Base-by-base conservation (phyloP, 2,329 filamentous ascomycete species). In the Colletotrichum sp. region DNA sequence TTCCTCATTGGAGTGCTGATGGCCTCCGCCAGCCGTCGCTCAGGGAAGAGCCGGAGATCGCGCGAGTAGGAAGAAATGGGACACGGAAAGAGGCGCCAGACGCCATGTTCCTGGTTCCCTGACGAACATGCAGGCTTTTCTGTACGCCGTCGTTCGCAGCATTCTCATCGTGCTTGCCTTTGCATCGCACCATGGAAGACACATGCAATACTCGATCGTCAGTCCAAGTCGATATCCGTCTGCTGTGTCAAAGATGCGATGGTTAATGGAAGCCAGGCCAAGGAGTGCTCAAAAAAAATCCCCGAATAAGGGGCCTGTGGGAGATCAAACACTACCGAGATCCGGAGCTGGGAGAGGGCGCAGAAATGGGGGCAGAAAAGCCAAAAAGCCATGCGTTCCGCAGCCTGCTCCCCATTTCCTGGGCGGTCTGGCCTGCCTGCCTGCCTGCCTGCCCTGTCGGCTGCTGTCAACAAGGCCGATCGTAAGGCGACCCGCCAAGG, bases 291-390 rank as follows among this genome's bases (percentile, higher is more conserved):
- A 16, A 72, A 36, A 30, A 71, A 30, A 71, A 48, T 10, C 64
- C 70, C 74, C 58, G 36, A 58, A 48, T 15, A 39, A 13, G 32
- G 43, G 62, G 64, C 48, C 70, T 65, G 32, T 25, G 55, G 70
- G 70, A 76, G 74, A 74, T 76, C 74, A 76, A 76, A 76, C 70
- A 64, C 70, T 73, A 64, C 70, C 74, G 74, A 76, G 56, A 73
- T 65, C 70, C 74, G 70, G 32, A 64, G 74, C 64, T 74, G 74
- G 74, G 60, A 70, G 39, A 64, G 72, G 4, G 43, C 12, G 58
- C 12, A 56, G 43, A 18, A 27, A 65, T 27, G 34, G 52, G 43
- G 32, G 56, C 32, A 55, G 56, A 32, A 30, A 32, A 67, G 36
- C 61, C 18, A 39, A 28, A 67, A 64, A 73, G 56, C 58, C 52